These are phyloP conservation scores for Globisporangium acanthophoron DNA, from an alignment of 352 stramenopile genomes.

Conservation along the genomic window DNA sequence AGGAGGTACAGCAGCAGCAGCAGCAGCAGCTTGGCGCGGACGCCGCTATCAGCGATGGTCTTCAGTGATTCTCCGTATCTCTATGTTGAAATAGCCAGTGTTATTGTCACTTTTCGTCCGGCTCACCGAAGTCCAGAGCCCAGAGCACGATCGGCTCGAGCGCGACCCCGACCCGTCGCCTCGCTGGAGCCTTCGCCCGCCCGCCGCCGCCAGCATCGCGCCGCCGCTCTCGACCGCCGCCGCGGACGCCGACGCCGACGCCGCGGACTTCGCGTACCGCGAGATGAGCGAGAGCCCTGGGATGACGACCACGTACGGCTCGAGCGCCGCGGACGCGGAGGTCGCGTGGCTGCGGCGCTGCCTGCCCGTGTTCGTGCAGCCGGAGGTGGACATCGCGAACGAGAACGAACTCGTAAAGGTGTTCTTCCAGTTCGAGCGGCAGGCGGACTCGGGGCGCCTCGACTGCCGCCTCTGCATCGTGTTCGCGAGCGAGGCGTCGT, in stretches of 20 bases:
- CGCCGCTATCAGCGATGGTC: no score
- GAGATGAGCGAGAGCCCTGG: constrained; percentile 39
- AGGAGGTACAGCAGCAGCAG: constrained; percentile 53
- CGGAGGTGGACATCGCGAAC: constrained; percentile 77
- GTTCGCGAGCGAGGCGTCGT: constrained; percentile 77
- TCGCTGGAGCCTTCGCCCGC: constrained; percentile 17
- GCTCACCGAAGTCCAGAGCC: not conserved
- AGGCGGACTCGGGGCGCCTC: constrained; percentile 38
- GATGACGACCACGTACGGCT: constrained; percentile 15
- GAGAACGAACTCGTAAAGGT: constrained; percentile 79
- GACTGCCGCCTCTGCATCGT: constrained; percentile 80
- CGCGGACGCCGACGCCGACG: constrained; percentile 1
- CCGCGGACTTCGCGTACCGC: constrained; percentile 32
- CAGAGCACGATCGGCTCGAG: not conserved
- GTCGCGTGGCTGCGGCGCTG: constrained; percentile 73
- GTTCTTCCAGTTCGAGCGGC: constrained; percentile 77
- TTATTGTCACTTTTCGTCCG: no score
- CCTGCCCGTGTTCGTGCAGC: constrained; percentile 80
- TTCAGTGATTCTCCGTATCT: no score
- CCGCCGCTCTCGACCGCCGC: not conserved
- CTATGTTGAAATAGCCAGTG: no score
- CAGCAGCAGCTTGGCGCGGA: not conserved
- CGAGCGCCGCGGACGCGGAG: constrained; percentile 35
- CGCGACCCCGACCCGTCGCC: not conserved
- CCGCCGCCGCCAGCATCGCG: not conserved